Conservation (phyloP, 495 filamentous ascomycete species). For the Hypoxylon fuscum region DNA sequence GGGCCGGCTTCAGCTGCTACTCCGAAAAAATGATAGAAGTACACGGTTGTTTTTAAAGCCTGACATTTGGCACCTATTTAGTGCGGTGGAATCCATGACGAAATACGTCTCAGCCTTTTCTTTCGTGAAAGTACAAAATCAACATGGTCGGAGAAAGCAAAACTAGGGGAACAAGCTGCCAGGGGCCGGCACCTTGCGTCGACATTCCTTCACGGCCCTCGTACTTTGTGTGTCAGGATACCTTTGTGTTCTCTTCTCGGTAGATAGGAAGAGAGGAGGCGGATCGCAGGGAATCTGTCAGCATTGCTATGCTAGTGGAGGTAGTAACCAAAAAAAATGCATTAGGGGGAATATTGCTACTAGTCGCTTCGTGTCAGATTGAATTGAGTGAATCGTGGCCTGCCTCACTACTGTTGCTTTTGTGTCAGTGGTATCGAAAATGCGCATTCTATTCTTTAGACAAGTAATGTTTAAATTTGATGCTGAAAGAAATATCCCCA, state of each 20-base stretch:
- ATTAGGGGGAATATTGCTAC: conserved; percentile 2
- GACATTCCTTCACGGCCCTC: conserved; percentile 23
- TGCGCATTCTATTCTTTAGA: conserved; percentile 4
- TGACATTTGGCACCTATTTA: conserved; percentile 16
- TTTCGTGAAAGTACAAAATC: conserved; percentile 19
- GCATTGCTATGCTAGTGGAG: too few relatives aligned
- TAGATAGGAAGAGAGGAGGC: conserved; percentile 4
- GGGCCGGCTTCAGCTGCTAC: conserved; percentile 11
- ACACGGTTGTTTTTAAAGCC: conserved; percentile 18
- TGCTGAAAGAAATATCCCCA: conserved; percentile 12
- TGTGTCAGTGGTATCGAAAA: conserved; percentile 4
- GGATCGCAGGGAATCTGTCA: conserved; percentile 8
- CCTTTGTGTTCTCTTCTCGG: conserved; percentile 21
- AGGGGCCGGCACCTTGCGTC: conserved; percentile 9
- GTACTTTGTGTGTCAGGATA: conserved; percentile 29
- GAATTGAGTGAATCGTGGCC: conserved; percentile 24
- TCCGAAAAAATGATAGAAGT: conserved; percentile 7
- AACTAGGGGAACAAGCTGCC: conserved; percentile 1
- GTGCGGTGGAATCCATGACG: conserved; percentile 23
- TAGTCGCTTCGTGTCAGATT: conserved; percentile 25
- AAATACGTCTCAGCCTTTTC: conserved; percentile 21
- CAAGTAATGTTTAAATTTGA: neutral
- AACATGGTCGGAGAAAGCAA: conserved; percentile 8
- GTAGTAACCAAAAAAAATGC: neutral
- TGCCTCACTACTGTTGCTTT: too few relatives aligned